Evolutionary conservation across 768 basidiomycete genomes (phyloP).

Genomic region (Rhizopogon rudus): DNA sequence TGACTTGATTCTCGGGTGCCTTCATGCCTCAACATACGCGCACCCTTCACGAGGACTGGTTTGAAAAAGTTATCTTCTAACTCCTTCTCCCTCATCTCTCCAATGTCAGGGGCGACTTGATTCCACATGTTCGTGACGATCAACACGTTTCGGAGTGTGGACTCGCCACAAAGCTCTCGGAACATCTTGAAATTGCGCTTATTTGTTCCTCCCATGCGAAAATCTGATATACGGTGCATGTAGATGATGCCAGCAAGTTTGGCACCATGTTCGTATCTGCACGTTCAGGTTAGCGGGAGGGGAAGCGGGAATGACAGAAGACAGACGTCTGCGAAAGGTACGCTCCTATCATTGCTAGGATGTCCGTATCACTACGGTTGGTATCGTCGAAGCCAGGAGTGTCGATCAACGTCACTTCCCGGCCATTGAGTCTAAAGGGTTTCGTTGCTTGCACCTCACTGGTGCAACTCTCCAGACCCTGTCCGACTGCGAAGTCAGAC

Average conservation of each 20-base stretch:
- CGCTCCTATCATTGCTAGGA: constrained; percentile 36
- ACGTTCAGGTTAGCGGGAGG: background rate
- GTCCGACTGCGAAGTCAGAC: constrained; percentile 35
- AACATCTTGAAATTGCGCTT: constrained; percentile 38
- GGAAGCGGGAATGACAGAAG: background rate
- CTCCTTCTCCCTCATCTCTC: constrained; percentile 33
- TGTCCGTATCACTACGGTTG: constrained; percentile 37
- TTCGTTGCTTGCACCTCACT: constrained; percentile 31
- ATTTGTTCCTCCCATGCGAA: constrained; percentile 36
- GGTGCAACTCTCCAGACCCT: constrained; percentile 39
- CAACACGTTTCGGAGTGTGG: constrained; percentile 34
- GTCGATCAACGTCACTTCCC: constrained; percentile 43
- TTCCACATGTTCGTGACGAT: constrained; percentile 46
- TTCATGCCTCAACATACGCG: constrained; percentile 31
- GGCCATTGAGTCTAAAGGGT: constrained; percentile 39
- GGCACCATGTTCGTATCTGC: constrained; percentile 3
- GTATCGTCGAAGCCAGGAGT: constrained; percentile 62
- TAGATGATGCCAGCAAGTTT: constrained; percentile 39
- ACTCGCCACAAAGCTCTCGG: constrained; percentile 39
- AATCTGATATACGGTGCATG: constrained; percentile 39
- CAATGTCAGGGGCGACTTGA: constrained; percentile 22
- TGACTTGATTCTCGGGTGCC: constrained; percentile 33
- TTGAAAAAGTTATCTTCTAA: constrained; percentile 37
- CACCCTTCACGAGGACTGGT: constrained; percentile 35
- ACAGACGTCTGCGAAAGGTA: constrained; percentile 10